phyloP scores from a whole-genome alignment of 164 flowering plant genomes.

The Chimonanthus praecox region DNA sequence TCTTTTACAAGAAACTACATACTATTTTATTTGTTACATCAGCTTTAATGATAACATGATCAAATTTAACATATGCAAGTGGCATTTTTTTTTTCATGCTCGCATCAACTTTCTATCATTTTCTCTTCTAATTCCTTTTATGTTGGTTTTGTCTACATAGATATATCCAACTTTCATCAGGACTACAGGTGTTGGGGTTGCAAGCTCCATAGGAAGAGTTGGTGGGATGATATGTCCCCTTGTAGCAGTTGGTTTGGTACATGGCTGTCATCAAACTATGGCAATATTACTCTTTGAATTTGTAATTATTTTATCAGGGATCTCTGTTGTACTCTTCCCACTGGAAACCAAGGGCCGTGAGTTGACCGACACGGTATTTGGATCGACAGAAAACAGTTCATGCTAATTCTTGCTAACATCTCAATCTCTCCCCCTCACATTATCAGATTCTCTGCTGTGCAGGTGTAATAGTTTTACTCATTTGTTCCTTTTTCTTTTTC shows the following conservation, averaged over 20 bases:
- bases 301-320: slow-evolving; percentile 46
- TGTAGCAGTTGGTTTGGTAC: slow-evolving; percentile 69
- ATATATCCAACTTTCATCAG: slow-evolving; percentile 74
- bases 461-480: too few relatives aligned
- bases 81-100: not conserved
- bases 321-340: slow-evolving; percentile 56
- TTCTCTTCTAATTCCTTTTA: not conserved
- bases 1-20: too few relatives aligned
- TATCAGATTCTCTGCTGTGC: too few relatives aligned
- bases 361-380: slow-evolving; percentile 34
- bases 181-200: slow-evolving; percentile 67
- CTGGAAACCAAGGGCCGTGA: slow-evolving; percentile 70
- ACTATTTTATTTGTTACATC: too few relatives aligned
- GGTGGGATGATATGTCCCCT: slow-evolving; percentile 86
- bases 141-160: slow-evolving; percentile 22
- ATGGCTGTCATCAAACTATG: slow-evolving; percentile 64
- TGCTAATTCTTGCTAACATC: too few relatives aligned
- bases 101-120: not conserved
- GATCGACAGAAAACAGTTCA: not conserved
- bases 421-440: too few relatives aligned
- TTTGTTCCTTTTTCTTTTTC: too few relatives aligned
- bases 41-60: too few relatives aligned
- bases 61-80: too few relatives aligned
- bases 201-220: slow-evolving; percentile 65
- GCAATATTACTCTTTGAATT: slow-evolving; percentile 53